Evolutionary conservation across 768 basidiomycete species (phyloP).

Genomic region (Psilocybe subaeruginosa): DNA sequence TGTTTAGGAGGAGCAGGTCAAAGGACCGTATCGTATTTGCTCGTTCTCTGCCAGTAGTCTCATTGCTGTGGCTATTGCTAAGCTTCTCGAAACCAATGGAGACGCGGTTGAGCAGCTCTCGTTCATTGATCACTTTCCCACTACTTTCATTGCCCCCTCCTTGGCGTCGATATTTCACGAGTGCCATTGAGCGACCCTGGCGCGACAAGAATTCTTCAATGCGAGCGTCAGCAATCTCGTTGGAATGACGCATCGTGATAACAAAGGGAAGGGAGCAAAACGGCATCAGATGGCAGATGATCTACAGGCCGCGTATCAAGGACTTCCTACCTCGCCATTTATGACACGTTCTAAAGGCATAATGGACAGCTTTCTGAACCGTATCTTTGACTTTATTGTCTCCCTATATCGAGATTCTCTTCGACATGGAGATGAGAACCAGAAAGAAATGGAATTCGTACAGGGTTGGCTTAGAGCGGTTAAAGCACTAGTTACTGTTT

Average conservation of each 20-base stretch:
- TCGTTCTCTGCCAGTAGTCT: slow-evolving; percentile 1
- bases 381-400: not conserved
- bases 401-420: not conserved
- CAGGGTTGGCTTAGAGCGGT: slow-evolving; percentile 4
- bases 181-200: not conserved
- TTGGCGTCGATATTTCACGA: not conserved
- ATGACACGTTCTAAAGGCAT: not conserved
- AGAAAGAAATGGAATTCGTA: not conserved
- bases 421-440: not conserved
- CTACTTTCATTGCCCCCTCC: not conserved
- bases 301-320: not conserved
- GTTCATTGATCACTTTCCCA: slow-evolving; percentile 9
- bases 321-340: not conserved
- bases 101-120: slow-evolving; percentile 2
- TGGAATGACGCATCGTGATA: slow-evolving; percentile 1
- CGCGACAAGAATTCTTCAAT: not conserved
- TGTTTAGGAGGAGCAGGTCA: not conserved
- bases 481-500: slow-evolving; percentile 2
- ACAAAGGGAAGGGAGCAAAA: slow-evolving; percentile 2
- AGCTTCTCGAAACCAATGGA: not conserved
- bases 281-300: not conserved
- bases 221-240: not conserved
- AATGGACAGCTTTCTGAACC: not conserved
- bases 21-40: slow-evolving; percentile 3
- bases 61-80: not conserved